phyloP scores from a whole-genome alignment of 371 early-diverging fungal species.

The Amoeboradix gromovi region DNA sequence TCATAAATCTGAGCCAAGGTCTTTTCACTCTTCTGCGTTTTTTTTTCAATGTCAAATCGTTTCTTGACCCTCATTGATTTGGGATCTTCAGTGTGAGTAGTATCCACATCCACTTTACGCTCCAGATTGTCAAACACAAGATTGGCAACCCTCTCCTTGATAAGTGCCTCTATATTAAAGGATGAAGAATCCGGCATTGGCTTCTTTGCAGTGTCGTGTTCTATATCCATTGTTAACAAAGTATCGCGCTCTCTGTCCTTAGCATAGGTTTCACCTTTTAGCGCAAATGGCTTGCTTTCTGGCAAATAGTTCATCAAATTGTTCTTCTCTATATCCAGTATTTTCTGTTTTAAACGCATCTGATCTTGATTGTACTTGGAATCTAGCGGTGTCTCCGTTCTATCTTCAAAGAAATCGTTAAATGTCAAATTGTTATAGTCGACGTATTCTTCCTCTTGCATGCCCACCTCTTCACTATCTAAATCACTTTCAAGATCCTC shows the following conservation, averaged over 20 bases:
- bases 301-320: background rate
- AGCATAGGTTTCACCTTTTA: background rate
- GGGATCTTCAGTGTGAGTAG: background rate
- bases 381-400: background rate
- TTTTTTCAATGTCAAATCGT: background rate
- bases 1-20: background rate
- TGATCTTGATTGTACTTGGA: background rate
- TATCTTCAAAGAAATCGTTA: background rate
- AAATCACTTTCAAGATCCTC: background rate
- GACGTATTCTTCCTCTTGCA: background rate
- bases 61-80: background rate
- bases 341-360: background rate
- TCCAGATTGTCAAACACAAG: background rate
- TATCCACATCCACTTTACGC: background rate
- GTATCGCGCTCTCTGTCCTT: background rate
- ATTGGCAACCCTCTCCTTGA: background rate
- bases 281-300: background rate
- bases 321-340: background rate
- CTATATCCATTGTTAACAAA: background rate
- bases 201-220: background rate
- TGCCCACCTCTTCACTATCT: background rate
- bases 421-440: background rate
- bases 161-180: background rate
- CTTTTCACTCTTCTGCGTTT: background rate
- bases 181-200: background rate